Evolutionary conservation across 1,284 basidiomycete genomes (phyloP).

Genomic region (Inonotus obliquus): DNA sequence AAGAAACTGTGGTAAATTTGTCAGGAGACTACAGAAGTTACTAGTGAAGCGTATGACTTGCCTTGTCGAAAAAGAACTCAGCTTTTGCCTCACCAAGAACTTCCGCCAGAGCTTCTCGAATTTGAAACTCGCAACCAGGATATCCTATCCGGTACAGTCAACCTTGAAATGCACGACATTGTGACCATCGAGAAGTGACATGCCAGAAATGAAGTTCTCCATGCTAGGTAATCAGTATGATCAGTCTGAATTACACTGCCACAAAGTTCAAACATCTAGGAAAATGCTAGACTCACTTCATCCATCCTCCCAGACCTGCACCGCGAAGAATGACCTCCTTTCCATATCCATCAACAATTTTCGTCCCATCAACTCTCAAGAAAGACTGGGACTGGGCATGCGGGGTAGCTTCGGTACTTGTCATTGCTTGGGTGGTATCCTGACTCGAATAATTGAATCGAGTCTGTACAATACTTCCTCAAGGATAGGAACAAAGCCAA

Average conservation of each 20-base stretch:
- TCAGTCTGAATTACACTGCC: background rate
- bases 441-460: too few species aligned
- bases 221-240: slow-evolving; percentile 33
- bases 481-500: background rate
- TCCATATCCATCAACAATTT: slow-evolving; percentile 43
- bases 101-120: slow-evolving; percentile 61
- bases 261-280: slow-evolving; percentile 7
- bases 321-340: slow-evolving; percentile 58
- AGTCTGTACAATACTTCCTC: background rate
- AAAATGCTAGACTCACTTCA: slow-evolving; percentile 44
- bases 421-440: background rate
- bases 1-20: slow-evolving; percentile 45
- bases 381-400: slow-evolving; percentile 3
- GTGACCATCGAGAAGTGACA: background rate
- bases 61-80: slow-evolving; percentile 76
- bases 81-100: slow-evolving; percentile 64
- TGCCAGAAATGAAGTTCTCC: slow-evolving; percentile 61
- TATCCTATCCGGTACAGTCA: slow-evolving; percentile 34
- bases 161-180: background rate
- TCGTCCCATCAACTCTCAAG: slow-evolving; percentile 13
- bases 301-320: slow-evolving; percentile 67
- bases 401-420: background rate
- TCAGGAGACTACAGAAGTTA: background rate
- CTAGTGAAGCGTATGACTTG: slow-evolving; percentile 24
- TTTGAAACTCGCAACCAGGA: slow-evolving; percentile 59